phyloP scores from a whole-genome alignment of 2,329 filamentous ascomycete genomes.

The Periconia sp. region DNA sequence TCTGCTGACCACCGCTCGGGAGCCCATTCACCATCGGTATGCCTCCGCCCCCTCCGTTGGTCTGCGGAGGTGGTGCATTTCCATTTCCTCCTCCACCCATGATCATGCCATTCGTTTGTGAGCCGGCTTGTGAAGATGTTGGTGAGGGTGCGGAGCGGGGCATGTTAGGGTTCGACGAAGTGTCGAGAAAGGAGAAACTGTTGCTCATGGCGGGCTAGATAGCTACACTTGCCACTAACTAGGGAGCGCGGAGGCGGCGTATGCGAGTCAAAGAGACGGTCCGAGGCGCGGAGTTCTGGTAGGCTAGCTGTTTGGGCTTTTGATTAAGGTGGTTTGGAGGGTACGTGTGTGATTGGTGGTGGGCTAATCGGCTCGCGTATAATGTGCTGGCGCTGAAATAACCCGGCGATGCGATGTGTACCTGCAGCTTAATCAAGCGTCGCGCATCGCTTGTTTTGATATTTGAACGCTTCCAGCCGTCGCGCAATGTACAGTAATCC shows the following conservation, averaged over 20 bases:
- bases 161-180: slow-evolving; percentile 22
- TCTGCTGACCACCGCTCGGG: slow-evolving; percentile 44
- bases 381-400: slow-evolving; percentile 6
- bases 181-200: slow-evolving; percentile 39
- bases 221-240: background rate
- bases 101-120: slow-evolving; percentile 34
- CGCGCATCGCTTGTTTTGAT: background rate
- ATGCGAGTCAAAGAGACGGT: slow-evolving; percentile 2
- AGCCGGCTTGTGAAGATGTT: slow-evolving; percentile 15
- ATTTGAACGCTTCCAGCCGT: background rate
- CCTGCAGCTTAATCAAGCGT: slow-evolving; percentile 6
- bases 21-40: slow-evolving; percentile 44
- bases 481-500: background rate
- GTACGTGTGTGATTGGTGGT: slow-evolving; percentile 11
- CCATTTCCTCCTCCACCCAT: slow-evolving; percentile 2
- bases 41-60: slow-evolving; percentile 21
- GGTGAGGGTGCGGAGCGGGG: slow-evolving; percentile 37
- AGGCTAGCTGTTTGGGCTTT: slow-evolving; percentile 11
- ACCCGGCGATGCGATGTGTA: slow-evolving; percentile 10
- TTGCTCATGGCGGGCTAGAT: slow-evolving; percentile 34
- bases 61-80: slow-evolving; percentile 9
- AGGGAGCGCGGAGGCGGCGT: background rate
- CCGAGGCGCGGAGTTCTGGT: slow-evolving; percentile 5
- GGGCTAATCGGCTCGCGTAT: slow-evolving; percentile 2
- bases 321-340: slow-evolving; percentile 5